Percentiles rank a stretch among this genome's conserved stretches.
phyloP scores from a whole-genome alignment of 306 rosid genomes.

The Quercus berberidifolia region DNA sequence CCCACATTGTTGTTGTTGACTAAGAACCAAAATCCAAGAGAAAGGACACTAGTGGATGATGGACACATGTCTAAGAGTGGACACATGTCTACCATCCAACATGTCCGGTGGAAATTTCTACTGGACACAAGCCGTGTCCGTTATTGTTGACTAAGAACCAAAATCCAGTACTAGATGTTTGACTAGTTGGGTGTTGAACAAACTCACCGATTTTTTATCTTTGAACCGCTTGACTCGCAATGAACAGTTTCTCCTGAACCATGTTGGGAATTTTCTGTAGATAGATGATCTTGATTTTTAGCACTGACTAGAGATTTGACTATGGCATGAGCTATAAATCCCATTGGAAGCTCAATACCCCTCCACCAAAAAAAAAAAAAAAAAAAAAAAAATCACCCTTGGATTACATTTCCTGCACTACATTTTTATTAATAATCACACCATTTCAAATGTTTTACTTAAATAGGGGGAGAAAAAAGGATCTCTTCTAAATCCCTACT shows the following conservation, averaged over 20 bases:
- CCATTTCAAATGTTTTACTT: too few relatives aligned
- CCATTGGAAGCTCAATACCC: neutral
- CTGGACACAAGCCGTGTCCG: too few relatives aligned
- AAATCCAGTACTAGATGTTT: neutral
- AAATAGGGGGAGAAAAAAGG: too few relatives aligned
- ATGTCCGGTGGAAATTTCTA: too few relatives aligned
- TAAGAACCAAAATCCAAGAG: neutral
- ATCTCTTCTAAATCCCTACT: too few relatives aligned
- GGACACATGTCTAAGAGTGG: too few relatives aligned
- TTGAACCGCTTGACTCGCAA: constrained; percentile 16
- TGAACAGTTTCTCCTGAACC: neutral
- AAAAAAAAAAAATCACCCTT: too few relatives aligned
- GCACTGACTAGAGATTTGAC: neutral
- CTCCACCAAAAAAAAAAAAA: too few relatives aligned
- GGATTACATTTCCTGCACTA: too few relatives aligned
- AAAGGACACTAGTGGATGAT: too few relatives aligned
- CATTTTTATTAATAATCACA: too few relatives aligned
- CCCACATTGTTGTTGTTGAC: neutral
- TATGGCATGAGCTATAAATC: neutral
- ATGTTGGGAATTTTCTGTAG: neutral
- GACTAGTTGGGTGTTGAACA: neutral
- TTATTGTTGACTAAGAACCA: neutral
- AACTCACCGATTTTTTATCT: neutral
- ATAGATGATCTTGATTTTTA: neutral
- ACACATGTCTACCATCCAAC: too few relatives aligned